Conservation (phyloP, 768 basidiomycete species). For the Mrakia gelida region DNA sequence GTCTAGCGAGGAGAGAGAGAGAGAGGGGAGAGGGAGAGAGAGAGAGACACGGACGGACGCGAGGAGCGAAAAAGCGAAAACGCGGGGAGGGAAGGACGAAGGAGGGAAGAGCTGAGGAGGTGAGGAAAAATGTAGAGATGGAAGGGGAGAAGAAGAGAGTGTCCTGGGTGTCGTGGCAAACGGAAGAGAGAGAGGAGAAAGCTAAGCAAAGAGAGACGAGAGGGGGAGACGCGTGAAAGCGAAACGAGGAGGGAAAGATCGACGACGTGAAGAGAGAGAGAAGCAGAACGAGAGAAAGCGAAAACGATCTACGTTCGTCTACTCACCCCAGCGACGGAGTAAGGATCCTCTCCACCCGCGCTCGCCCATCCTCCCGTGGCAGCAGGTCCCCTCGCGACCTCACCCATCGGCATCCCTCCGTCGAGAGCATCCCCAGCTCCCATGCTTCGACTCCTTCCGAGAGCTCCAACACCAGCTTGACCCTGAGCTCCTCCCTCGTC, state of each 20-base stretch:
- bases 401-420: conserved; percentile 2
- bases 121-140: not conserved
- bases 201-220: not conserved
- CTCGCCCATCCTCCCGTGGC: not conserved
- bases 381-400: not conserved
- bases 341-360: not conserved
- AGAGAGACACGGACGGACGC: not conserved
- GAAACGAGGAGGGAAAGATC: not conserved
- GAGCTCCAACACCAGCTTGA: not conserved
- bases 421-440: not conserved
- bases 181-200: not conserved
- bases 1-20: not conserved
- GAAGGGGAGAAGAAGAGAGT: not conserved
- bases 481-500: not conserved
- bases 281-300: not conserved
- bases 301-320: not conserved
- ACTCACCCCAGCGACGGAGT: conserved; percentile 5
- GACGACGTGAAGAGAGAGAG: not conserved
- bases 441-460: not conserved
- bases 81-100: not conserved
- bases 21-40: not conserved
- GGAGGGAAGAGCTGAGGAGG: not conserved
- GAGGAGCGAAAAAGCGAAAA: not conserved
- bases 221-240: not conserved
- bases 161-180: not conserved